These are phyloP conservation scores for Casuarina glauca DNA, from an alignment of 306 rosid genomes.

Conservation along the genomic window DNA sequence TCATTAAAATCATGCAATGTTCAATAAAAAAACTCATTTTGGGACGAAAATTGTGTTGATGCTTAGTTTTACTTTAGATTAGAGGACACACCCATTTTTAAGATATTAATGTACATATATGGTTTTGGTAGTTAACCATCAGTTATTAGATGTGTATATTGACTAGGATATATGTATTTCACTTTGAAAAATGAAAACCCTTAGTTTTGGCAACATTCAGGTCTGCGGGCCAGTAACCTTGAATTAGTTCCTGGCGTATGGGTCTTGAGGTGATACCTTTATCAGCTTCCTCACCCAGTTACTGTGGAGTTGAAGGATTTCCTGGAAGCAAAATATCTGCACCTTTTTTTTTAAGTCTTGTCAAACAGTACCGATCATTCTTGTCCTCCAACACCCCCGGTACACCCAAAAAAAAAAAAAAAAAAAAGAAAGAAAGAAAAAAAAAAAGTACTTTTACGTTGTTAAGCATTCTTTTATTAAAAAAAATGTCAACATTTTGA, in stretches of 20 bases:
- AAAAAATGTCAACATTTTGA: slow-evolving; percentile 3
- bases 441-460: background rate
- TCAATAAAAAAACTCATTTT: background rate
- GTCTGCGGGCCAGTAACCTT: background rate
- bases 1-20: background rate
- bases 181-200: background rate
- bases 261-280: background rate
- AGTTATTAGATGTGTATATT: background rate
- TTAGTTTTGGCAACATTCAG: background rate
- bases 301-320: background rate
- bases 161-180: background rate
- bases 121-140: background rate
- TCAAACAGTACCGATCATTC: background rate
- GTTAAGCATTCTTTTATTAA: background rate
- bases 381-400: background rate
- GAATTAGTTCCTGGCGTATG: background rate
- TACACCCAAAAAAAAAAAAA: no score
- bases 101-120: background rate
- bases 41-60: background rate
- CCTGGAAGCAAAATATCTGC: background rate
- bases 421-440: no score
- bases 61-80: background rate
- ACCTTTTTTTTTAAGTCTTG: background rate
- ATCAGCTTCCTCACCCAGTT: background rate
- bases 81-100: background rate